Base-by-base conservation (phyloP, 2,329 filamentous ascomycete genomes). In the Fusarium mundagurra region DNA sequence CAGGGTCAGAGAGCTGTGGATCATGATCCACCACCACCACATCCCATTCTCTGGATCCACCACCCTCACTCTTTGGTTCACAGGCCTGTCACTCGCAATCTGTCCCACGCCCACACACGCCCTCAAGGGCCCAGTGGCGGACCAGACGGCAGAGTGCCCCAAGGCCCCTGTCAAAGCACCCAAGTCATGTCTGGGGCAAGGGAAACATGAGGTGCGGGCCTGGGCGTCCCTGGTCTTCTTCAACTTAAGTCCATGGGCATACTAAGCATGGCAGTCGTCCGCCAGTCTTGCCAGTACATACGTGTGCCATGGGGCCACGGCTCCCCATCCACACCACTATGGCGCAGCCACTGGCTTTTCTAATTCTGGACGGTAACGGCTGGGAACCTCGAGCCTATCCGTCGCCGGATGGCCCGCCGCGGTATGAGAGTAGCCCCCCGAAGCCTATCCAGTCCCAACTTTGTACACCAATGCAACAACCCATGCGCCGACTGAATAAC, bases 1-100 rank as follows among this genome's bases (percentile, higher is more conserved):
- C 80, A 83, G 85, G 85, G 85, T 76, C 70, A 76, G 77, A 68
- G 77, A 72, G 74, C 73, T 71, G 76, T 77, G 74, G 74, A 72
- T 73, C 73, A 69, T 74, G 75, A 74, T 77, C 76, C 76, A 77
- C 76, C 70, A 68, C 60, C 59, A 74, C 64, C 64, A 72, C 72
- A 69, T 73, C 75, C 75, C 71, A 77, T 75, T 70, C 58, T 71
- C 58, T 72, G 61, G 58, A 70, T 74, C 75, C 71, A 76, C 65
- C 66, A 74, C 70, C 67, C 67, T 76, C 58, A 57, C 66, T 72
- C 51, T 67, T 38, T 53, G 29, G 47, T 45, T 55, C 34, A 34
- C 48, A 48, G 51, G 61, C 64, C 62, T 72, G 65, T 69, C 60
- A 65, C 39, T 73, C 39, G 24, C 60, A 60, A 57, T 70, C 64